Evolutionary conservation across 345 rosid species (phyloP), one percentile per base, ranked within the genome.

Genomic region (Ailanthus altissimus): DNA sequence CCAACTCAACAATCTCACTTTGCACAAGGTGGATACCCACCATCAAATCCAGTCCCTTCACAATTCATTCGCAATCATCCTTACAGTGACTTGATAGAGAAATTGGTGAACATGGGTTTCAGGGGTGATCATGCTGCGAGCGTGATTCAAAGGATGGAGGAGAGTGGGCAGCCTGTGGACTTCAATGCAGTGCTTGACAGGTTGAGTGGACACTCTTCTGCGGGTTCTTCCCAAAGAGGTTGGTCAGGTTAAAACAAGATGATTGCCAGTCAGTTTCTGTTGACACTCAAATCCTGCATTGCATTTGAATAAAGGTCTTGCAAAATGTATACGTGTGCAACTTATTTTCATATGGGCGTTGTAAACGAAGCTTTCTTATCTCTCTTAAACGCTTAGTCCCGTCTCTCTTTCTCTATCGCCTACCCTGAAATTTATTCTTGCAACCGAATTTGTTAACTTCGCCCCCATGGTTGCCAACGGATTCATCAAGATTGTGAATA

Each of bases 71-170:
- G 97, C 70, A 91, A 78, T 84, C 91, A 88, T 84, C 88, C 94
- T 54, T 89, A 94, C 40, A 67, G 81, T 8, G 98, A 97, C 50
- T 73, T 97, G 88, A 86, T 94, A 16, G 99, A 97, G 78, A 97
- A 94, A 83, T 76, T 94, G 81, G 86, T 84, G 79, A 88, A 81
- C 88, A 97, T 97, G 99, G 99, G 98, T 54, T 94, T 88, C 85
- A 88, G 99, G 82, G 93, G 87, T 12, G 99, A 97, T 72, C 91
- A 81, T 79, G 93, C 85, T 38, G 85, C 81, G 7, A 79, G 80
- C 4, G 97, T 92, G 83, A 97, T 97, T 71, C 98, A 97, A 80
- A 72, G 96, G 88, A 89, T 94, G 97, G 98, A 94, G 79, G 98
- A 97, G 75, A 91, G 85, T 21, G 98, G 98, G 2, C 98, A 90